Evolutionary conservation across 176 grass and related monocot species (phyloP).

Genomic region (Avena atlantica): DNA sequence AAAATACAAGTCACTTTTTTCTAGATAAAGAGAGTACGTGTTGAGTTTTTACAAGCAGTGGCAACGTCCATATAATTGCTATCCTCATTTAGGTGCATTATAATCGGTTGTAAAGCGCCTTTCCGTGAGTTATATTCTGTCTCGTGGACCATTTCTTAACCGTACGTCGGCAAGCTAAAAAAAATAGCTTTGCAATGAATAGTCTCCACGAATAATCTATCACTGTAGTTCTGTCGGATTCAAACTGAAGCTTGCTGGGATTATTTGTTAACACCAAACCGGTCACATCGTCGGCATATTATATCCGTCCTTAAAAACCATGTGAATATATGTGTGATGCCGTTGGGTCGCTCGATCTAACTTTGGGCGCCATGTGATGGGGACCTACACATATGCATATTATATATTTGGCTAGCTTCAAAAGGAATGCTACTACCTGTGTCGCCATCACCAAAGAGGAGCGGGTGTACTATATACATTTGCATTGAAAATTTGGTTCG

Average conservation of each 20-base stretch:
- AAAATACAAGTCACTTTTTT: no score
- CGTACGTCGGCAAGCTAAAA: slow-evolving; percentile 20
- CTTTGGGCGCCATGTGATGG: slow-evolving; percentile 43
- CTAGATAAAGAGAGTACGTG: no score
- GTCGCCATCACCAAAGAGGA: slow-evolving; percentile 43
- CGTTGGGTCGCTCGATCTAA: slow-evolving; percentile 25
- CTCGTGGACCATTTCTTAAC: slow-evolving; percentile 20
- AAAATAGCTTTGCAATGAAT: slow-evolving; percentile 12
- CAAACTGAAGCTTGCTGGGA: slow-evolving; percentile 7
- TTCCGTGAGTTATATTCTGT: slow-evolving; percentile 20
- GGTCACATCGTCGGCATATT: slow-evolving; percentile 41
- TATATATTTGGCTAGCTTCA: slow-evolving; percentile 17
- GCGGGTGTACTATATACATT: slow-evolving; percentile 7
- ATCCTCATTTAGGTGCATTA: slow-evolving; percentile 6
- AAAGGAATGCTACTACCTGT: slow-evolving; percentile 34
- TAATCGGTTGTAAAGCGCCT: not conserved
- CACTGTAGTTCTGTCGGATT: slow-evolving; percentile 18
- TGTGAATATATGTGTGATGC: slow-evolving; percentile 26
- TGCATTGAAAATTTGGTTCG: slow-evolving; percentile 34
- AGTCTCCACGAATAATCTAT: slow-evolving; percentile 24
- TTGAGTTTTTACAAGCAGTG: not conserved
- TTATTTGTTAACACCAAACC: slow-evolving; percentile 17
- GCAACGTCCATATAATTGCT: not conserved
- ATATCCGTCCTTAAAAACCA: slow-evolving; percentile 33
- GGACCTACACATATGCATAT: slow-evolving; percentile 17